A percentile compares a stretch with the other conserved stretches of the same genome.
phyloP scores from a whole-genome alignment of 2,329 filamentous ascomycete genomes.

The Arthrobotrys megalospora region DNA sequence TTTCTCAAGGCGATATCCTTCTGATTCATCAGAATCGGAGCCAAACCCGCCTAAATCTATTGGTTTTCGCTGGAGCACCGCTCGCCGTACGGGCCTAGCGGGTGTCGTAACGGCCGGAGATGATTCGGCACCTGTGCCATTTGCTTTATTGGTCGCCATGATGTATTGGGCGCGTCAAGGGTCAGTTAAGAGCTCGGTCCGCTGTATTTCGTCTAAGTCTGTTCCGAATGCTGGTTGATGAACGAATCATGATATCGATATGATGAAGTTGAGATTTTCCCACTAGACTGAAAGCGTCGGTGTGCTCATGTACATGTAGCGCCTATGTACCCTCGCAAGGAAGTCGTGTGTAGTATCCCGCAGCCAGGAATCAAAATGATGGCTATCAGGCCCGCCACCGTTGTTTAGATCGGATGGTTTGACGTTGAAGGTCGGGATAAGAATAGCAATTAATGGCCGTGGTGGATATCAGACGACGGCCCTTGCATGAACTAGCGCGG shows the following conservation, averaged over 20 bases:
- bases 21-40: slow-evolving; percentile 37
- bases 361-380: neutral
- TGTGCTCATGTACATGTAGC: neutral
- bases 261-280: slow-evolving; percentile 7
- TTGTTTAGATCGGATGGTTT: slow-evolving; percentile 1
- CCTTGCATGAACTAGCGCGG: slow-evolving; percentile 54
- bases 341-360: neutral
- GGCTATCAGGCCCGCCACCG: slow-evolving; percentile 4
- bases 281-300: slow-evolving; percentile 11
- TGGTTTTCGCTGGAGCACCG: slow-evolving; percentile 34
- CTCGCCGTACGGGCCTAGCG: slow-evolving; percentile 41
- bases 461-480: slow-evolving; percentile 42
- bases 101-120: neutral
- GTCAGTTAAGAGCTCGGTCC: slow-evolving; percentile 17
- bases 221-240: neutral
- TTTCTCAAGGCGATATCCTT: neutral
- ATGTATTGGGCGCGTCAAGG: neutral
- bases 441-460: neutral
- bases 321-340: neutral
- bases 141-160: neutral
- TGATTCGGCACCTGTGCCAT: neutral
- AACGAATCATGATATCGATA: slow-evolving; percentile 42
- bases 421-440: slow-evolving; percentile 9
- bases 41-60: slow-evolving; percentile 18
- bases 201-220: slow-evolving; percentile 17